Conservation (phyloP, 192 early-diverging fungal species). For the Phlyctochytrium bullatum region DNA sequence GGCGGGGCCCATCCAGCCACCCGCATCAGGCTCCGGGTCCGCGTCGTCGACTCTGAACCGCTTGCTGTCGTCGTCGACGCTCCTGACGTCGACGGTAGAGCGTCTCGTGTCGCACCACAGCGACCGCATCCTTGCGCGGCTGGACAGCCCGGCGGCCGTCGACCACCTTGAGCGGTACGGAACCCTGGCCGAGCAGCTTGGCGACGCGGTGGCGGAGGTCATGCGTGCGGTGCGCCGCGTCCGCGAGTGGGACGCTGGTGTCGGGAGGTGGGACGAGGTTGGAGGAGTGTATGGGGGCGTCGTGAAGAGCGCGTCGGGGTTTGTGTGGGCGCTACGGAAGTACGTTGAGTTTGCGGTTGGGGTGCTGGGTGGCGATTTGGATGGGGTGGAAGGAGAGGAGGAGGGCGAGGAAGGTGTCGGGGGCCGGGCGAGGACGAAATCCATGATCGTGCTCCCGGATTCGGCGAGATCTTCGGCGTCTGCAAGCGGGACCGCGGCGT, state of each 20-base stretch:
- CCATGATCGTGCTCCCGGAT: too few relatives aligned
- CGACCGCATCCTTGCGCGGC: conserved; percentile 7
- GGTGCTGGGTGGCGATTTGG: conserved; percentile 7
- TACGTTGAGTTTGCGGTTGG: conserved; percentile 22
- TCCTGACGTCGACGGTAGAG: conserved; percentile 24
- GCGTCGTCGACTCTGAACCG: conserved; percentile 10
- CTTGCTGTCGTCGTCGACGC: conserved; percentile 18
- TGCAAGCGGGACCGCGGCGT: too few relatives aligned
- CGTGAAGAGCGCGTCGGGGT: background rate
- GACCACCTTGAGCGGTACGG: conserved; percentile 20
- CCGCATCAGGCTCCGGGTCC: too few relatives aligned
- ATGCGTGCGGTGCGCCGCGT: conserved; percentile 20
- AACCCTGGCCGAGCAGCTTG: conserved; percentile 14
- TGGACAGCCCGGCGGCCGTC: background rate
- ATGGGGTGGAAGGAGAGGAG: background rate
- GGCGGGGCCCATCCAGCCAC: too few relatives aligned
- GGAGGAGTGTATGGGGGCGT: conserved; percentile 8
- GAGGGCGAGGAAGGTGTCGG: background rate
- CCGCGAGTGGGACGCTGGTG: conserved; percentile 17
- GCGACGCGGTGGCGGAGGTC: conserved; percentile 22
- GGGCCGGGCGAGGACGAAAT: too few relatives aligned
- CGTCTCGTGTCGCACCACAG: conserved; percentile 21
- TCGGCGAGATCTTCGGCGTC: too few relatives aligned
- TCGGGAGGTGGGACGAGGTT: background rate
- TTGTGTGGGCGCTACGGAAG: conserved; percentile 3